Evolutionary conservation across 345 rosid genomes (phyloP).

Genomic region (Eucalyptus albens): DNA sequence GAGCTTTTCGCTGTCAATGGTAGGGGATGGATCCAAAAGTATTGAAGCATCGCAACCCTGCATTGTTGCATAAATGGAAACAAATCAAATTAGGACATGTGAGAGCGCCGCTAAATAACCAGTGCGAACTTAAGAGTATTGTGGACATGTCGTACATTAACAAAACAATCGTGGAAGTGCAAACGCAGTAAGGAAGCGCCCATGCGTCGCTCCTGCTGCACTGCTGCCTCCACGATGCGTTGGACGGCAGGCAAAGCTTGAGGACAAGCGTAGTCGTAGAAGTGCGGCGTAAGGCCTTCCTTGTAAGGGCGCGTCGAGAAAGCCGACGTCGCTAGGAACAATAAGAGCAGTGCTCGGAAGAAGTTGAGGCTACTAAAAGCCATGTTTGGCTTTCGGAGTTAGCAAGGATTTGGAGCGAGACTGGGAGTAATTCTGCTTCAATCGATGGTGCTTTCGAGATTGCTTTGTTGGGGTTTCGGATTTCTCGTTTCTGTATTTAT

Average conservation of each 20-base stretch:
- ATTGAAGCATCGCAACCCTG: conserved; percentile 60
- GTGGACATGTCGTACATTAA: conserved; percentile 14
- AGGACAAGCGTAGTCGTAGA: conserved; percentile 41
- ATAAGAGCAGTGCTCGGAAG: neutral
- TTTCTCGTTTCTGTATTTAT: neutral
- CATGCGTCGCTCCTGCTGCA: conserved; percentile 28
- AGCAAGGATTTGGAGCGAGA: neutral
- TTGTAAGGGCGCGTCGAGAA: neutral
- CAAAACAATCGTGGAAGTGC: conserved; percentile 61
- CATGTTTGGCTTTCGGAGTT: neutral
- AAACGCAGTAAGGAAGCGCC: conserved; percentile 48
- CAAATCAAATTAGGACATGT: neutral
- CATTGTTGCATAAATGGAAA: neutral
- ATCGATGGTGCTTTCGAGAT: neutral
- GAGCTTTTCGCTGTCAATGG: conserved; percentile 44
- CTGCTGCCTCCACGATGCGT: conserved; percentile 19
- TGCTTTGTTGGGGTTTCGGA: neutral
- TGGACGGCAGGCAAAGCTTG: conserved; percentile 20
- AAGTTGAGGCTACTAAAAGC: neutral
- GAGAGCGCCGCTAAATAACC: neutral
- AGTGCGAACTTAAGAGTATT: neutral
- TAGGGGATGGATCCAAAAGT: conserved; percentile 43
- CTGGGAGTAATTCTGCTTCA: neutral
- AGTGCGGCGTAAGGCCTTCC: conserved; percentile 23
- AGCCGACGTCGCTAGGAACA: neutral